phyloP scores from a whole-genome alignment of 306 rosid species.

The Prunus davidiana region DNA sequence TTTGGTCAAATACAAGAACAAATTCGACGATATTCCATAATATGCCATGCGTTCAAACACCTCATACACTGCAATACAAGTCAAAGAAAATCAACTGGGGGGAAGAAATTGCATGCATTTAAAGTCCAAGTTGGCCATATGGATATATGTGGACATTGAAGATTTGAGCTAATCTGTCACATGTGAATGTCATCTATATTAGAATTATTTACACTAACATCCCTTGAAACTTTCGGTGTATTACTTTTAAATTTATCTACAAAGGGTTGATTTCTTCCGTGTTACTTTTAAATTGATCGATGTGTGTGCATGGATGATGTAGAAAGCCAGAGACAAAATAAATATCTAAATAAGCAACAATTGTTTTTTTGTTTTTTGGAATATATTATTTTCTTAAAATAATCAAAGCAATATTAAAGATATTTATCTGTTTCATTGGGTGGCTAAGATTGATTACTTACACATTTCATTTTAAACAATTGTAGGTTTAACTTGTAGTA shows the following conservation, averaged over 20 bases:
- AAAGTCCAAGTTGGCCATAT: neutral
- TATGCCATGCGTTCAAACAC: constrained; percentile 57
- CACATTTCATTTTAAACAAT: neutral
- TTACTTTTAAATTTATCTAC: no score
- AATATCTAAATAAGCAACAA: neutral
- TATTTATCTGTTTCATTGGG: neutral
- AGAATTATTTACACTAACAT: no score
- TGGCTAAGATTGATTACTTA: neutral
- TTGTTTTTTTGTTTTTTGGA: neutral
- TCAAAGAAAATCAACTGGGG: neutral
- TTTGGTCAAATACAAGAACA: constrained; percentile 35
- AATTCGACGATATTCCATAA: constrained; percentile 51
- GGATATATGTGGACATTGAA: neutral
- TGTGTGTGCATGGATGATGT: neutral
- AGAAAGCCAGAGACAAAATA: neutral
- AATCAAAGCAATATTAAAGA: neutral
- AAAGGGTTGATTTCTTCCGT: no score
- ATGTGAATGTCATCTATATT: no score
- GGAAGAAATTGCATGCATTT: neutral
- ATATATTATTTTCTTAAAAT: neutral
- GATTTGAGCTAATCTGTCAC: no score
- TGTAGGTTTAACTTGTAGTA: neutral
- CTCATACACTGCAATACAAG: constrained; percentile 37
- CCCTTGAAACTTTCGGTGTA: no score
- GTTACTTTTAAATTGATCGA: neutral